phyloP scores from a whole-genome alignment of 768 basidiomycete genomes.

The Mycena leptocephala region DNA sequence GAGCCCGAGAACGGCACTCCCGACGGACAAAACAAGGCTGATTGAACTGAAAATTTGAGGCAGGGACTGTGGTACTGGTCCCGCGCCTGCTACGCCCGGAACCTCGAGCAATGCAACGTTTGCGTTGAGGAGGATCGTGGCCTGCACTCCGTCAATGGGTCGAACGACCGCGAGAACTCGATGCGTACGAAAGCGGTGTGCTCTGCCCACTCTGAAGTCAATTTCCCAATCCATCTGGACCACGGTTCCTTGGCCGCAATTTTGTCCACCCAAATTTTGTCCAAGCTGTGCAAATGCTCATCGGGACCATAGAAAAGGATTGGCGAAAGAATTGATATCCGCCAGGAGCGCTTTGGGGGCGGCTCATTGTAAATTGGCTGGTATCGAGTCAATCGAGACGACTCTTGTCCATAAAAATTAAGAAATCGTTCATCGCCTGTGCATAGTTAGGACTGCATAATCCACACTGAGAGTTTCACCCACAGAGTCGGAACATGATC shows the following conservation, averaged over 20 bases:
- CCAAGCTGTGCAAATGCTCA: conserved; percentile 56
- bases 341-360: conserved; percentile 42
- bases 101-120: conserved; percentile 68
- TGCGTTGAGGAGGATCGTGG: conserved; percentile 64
- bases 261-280: conserved; percentile 65
- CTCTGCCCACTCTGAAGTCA: conserved; percentile 58
- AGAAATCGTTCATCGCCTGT: conserved; percentile 54
- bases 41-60: conserved; percentile 60
- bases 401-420: conserved; percentile 61
- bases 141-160: conserved; percentile 46
- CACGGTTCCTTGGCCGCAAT: conserved; percentile 56
- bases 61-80: conserved; percentile 30
- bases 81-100: conserved; percentile 49
- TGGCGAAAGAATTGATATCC: conserved; percentile 55
- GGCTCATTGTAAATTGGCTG: conserved; percentile 47
- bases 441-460: conserved; percentile 7
- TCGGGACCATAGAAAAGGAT: conserved; percentile 64
- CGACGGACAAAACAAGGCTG: conserved; percentile 60
- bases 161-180: neutral
- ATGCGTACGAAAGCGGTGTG: conserved; percentile 60
- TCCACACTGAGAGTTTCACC: neutral
- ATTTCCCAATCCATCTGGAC: conserved; percentile 54
- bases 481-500: conserved; percentile 13
- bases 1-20: conserved; percentile 60
- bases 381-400: conserved; percentile 56